Evolutionary conservation across 345 rosid species (phyloP).

Genomic region (Erodium maritimum): DNA sequence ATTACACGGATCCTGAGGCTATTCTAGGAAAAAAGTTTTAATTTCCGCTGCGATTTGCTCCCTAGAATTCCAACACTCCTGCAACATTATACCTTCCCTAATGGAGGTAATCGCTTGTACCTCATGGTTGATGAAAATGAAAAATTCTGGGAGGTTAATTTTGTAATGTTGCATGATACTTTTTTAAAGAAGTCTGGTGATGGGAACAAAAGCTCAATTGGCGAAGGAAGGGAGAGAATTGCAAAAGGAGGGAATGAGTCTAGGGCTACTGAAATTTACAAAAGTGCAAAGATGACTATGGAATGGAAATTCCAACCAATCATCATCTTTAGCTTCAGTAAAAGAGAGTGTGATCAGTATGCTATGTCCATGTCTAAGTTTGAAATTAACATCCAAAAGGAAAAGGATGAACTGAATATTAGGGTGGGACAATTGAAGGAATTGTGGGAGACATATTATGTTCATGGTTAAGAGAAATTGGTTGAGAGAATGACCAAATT

Average conservation of each 20-base stretch:
- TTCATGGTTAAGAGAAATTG: no score
- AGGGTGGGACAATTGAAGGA: no score
- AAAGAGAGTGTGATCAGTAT: conserved; percentile 95
- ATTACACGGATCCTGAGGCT: no score
- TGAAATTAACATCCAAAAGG: conserved; percentile 82
- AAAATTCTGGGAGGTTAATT: conserved; percentile 86
- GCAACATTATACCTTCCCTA: conserved; percentile 94
- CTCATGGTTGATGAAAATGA: conserved; percentile 95
- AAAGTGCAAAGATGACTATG: conserved; percentile 97
- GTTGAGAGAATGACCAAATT: no score
- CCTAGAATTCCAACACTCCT: no score
- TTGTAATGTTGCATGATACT: conserved; percentile 72
- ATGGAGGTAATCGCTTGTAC: conserved; percentile 82
- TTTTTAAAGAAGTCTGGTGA: conserved; percentile 54
- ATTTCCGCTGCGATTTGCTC: no score
- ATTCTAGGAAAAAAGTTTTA: no score
- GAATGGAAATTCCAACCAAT: conserved; percentile 89
- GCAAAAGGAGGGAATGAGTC: conserved; percentile 64
- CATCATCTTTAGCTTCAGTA: conserved; percentile 95
- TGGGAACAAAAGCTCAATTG: conserved; percentile 42
- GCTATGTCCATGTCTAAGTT: conserved; percentile 98
- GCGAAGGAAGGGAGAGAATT: conserved; percentile 65
- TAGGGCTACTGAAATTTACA: conserved; percentile 81
- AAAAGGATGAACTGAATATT: conserved; percentile 58
- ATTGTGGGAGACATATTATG: no score